Evolutionary conservation across 116 monocot genomes (phyloP), one percentile per base, ranked within the genome.

Genomic region (Iris pallida): DNA sequence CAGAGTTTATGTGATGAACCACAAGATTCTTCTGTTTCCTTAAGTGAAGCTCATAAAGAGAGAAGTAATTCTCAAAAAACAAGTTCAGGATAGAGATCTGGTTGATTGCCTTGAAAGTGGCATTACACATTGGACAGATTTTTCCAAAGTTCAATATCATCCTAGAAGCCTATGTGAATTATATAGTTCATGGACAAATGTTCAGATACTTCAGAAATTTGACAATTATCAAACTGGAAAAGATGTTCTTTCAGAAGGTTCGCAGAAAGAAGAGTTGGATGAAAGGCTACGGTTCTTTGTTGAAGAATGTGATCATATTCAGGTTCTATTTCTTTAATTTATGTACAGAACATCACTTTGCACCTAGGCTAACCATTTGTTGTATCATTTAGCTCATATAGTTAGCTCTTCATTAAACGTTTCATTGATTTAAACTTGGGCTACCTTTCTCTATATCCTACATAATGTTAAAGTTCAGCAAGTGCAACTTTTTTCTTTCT

Each of bases 241-340:
- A 64, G 83, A 92, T 78, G 70, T 84, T 71, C 68, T 89, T 19
- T 78, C 86, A 47, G 81, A 65, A 63, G 75, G 81, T 57, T 80
- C 70, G 14, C 87, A 87, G 47, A 66, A 69, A 55, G 97, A 92
- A 68, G 97, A 97, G 65, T 72, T 92, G 64, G 77, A 75, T 74
- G 92, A 97, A 41, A 89, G 92, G 55, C 57, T 97, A 6, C 57
- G 97, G 49, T 85, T 89, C 59, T 97, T 97, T 83, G 61, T 85
- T 53, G 92, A 97, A 85, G 97, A 92, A 79, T 92, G 97, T 64
- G 92, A 97, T 55, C 87, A 81, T 66, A 81, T 97, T 57, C 97
- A 97, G 90, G 97, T 97, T 45, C 55, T 49, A 18, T 65, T 73
- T 46, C 6, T 18, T 49, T 30, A 30, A 30, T 30, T 30, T 3